Evolutionary conservation across 768 basidiomycete species (phyloP), one percentile per base, ranked within the genome.

Genomic region (Termitomyces sp.): DNA sequence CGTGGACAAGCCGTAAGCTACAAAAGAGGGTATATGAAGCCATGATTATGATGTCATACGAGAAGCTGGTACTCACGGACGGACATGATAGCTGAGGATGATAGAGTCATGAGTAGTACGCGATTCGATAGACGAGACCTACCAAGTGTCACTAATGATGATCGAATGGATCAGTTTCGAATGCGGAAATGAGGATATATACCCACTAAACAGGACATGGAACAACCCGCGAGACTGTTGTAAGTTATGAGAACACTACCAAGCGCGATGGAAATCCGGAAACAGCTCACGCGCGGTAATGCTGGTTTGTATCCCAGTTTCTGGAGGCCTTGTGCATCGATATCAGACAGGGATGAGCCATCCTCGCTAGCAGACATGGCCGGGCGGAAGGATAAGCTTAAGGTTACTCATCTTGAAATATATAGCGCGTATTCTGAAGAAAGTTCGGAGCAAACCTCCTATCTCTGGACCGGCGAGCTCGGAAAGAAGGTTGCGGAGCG

Each of bases 281-380:
- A 32, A 40, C 12, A 12, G 52, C 71, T 32, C 63, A 84, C 85
- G 62, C 83, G 75, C 0, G 77, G 75, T 71, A 86, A 74, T 65
- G 85, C 83, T 60, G 85, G 82, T 53, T 75, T 73, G 70, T 86
- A 86, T 2, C 84, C 85, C 53, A 86, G 72, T 60, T 79, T 77
- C 68, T 84, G 72, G 15, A 84, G 67, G 36, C 74, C 77, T 60
- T 76, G 68, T 25, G 67, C 73, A 29, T 63, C 65, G 14, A 61
- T 9, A 31, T 54, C 36, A 20, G 51, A 20, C 25, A 17, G n/a
- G 32, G 40, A 15, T 31, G 15, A 11, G 1, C 11, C 55, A 11
- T 60, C 62, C 36, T 60, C 64, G 4, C 45, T 37, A 25, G 36
- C n/a, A 31, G 54, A 51, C 59, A 47, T 62, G 31, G 17, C 15